A percentile compares a stretch with the other conserved stretches of the same genome.
Evolutionary conservation across 495 filamentous ascomycete species (phyloP).

Genomic region (Astrothelium macrocarpum): DNA sequence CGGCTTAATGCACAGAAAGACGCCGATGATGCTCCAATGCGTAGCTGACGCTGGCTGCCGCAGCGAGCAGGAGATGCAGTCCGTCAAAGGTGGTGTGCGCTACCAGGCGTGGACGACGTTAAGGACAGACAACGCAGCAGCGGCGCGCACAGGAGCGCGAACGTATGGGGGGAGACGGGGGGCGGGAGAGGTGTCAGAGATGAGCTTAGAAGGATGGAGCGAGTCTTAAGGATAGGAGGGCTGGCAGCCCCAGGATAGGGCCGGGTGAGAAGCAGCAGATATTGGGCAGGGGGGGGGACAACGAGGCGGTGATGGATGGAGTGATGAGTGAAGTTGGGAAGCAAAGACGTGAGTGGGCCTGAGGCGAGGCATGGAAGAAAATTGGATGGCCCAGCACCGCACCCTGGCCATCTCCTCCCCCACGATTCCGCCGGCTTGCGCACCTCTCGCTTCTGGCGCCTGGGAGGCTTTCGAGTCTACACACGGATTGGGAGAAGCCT

Average conservation of each 20-base stretch:
- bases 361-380: not conserved
- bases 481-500: not conserved
- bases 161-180: not conserved
- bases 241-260: not conserved
- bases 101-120: slow-evolving; percentile 1
- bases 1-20: not conserved
- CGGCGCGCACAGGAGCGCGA: not conserved
- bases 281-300: not conserved
- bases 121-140: slow-evolving; percentile 7
- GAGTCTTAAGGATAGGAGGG: slow-evolving; percentile 1
- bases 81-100: not conserved
- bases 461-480: not conserved
- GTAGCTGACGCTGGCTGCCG: not conserved
- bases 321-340: slow-evolving; percentile 2
- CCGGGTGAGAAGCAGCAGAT: not conserved
- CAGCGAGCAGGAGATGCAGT: not conserved
- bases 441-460: not conserved
- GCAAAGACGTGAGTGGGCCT: slow-evolving; percentile 1
- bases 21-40: not conserved
- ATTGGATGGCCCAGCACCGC: not conserved
- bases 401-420: slow-evolving; percentile 3
- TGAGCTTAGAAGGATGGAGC: not conserved
- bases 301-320: slow-evolving; percentile 2
- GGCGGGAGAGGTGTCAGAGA: not conserved
- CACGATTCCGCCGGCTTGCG: slow-evolving; percentile 1